Conservation (phyloP, 345 rosid species). For the Populus deltoides region DNA sequence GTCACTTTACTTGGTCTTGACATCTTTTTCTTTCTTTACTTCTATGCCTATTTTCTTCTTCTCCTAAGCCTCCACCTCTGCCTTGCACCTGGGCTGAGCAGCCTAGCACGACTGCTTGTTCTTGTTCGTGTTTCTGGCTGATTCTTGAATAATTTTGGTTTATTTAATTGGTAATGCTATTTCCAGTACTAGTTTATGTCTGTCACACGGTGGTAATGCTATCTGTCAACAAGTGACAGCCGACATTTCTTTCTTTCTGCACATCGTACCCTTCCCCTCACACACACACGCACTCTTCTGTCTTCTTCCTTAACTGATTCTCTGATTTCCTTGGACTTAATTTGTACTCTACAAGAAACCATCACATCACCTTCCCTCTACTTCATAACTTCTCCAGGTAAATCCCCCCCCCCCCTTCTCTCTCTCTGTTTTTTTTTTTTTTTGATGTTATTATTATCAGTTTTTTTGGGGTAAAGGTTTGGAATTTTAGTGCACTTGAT, state of each 20-base stretch:
- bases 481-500: neutral
- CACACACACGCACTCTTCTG: constrained; percentile 2
- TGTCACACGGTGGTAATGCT: neutral
- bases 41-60: neutral
- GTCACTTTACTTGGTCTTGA: constrained; percentile 6
- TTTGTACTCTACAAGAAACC: constrained; percentile 1
- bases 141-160: neutral
- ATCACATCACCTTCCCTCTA: constrained; percentile 3
- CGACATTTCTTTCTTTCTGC: constrained; percentile 39
- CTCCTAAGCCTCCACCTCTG: neutral
- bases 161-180: neutral
- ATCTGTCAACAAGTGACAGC: constrained; percentile 8
- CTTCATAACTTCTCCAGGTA: neutral
- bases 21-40: neutral
- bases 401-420: neutral
- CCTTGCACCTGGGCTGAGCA: neutral
- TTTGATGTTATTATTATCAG: neutral
- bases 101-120: neutral
- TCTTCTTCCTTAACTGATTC: constrained; percentile 8
- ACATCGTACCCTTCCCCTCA: constrained; percentile 33
- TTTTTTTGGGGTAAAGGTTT: neutral
- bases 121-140: neutral
- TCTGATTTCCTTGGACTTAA: neutral
- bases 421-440: neutral
- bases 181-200: neutral